phyloP scores from a whole-genome alignment of 1,284 basidiomycete species.

The Ceratobasidium sp. region DNA sequence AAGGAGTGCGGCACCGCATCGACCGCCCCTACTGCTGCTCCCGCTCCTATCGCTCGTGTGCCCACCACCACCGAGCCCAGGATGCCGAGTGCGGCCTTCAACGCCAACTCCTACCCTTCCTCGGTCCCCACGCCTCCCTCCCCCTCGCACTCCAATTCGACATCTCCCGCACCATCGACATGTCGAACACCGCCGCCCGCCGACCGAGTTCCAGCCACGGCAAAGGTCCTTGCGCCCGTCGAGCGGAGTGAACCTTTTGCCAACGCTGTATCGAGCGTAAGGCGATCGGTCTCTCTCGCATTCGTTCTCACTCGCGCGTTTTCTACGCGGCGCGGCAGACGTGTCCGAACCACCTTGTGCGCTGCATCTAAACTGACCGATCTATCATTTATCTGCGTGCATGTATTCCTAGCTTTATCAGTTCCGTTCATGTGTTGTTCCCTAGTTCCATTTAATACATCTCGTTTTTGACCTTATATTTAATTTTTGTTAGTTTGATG shows the following conservation, averaged over 20 bases:
- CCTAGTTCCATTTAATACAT: too few species aligned
- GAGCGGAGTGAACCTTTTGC: conserved; percentile 45
- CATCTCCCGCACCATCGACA: conserved; percentile 50
- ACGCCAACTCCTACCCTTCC: conserved; percentile 44
- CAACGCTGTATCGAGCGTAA: conserved; percentile 29
- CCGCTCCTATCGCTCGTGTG: neutral
- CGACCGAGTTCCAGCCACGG: conserved; percentile 38
- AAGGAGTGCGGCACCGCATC: conserved; percentile 2
- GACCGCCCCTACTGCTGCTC: neutral
- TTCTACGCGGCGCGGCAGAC: neutral
- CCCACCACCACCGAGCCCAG: conserved; percentile 11
- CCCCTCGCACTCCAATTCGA: conserved; percentile 49
- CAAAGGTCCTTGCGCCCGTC: conserved; percentile 35
- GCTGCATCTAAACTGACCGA: neutral
- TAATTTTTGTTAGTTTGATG: too few species aligned
- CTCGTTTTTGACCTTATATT: too few species aligned
- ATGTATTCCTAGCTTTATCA: too few species aligned
- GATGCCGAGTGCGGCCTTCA: conserved; percentile 5
- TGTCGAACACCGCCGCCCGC: conserved; percentile 49
- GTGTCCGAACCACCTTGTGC: neutral
- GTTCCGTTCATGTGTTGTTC: too few species aligned
- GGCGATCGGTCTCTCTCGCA: neutral
- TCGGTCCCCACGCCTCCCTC: conserved; percentile 48
- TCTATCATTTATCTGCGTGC: too few species aligned
- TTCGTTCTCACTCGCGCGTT: neutral